These are phyloP conservation scores for Coemansia sp. DNA, from an alignment of 192 early-diverging fungal species.

Conservation along the genomic window DNA sequence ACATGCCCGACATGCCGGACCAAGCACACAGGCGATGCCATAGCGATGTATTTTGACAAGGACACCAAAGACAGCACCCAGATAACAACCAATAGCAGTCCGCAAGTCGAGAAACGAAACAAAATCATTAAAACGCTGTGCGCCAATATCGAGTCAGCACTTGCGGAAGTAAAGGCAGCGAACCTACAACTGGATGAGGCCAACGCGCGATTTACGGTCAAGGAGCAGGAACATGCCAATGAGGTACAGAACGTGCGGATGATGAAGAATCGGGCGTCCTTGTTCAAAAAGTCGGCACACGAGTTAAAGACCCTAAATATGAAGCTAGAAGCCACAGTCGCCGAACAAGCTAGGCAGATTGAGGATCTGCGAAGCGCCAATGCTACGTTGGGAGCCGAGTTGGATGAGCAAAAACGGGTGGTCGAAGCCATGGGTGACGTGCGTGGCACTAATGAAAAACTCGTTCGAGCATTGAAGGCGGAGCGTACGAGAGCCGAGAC, in stretches of 20 bases:
- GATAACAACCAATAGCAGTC: not conserved
- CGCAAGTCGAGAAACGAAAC: conserved; percentile 17
- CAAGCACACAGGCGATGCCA: conserved; percentile 27
- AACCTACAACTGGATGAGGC: conserved; percentile 5
- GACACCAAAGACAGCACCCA: not conserved
- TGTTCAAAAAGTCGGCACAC: conserved; percentile 19
- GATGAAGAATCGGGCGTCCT: not conserved
- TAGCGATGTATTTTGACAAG: conserved; percentile 36
- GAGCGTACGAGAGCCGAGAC: conserved; percentile 36
- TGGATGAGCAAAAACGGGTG: conserved; percentile 43
- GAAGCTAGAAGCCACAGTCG: conserved; percentile 27
- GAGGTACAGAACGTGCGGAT: not conserved
- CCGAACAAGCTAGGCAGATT: conserved; percentile 28
- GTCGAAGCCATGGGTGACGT: conserved; percentile 43
- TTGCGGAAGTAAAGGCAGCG: conserved; percentile 24
- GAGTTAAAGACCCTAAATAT: conserved; percentile 12
- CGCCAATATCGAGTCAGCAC: conserved; percentile 28
- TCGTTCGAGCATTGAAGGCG: conserved; percentile 37
- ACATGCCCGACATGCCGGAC: conserved; percentile 50
- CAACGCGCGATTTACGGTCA: not conserved
- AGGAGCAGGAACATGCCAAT: conserved; percentile 8
- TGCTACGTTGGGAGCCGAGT: conserved; percentile 14
- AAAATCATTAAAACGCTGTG: conserved; percentile 44
- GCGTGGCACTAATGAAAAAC: conserved; percentile 41
- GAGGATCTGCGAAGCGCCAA: conserved; percentile 20